Evolutionary conservation across 306 rosid genomes (phyloP), one percentile per base, ranked within the genome.

Genomic region (Vigna angularis): DNA sequence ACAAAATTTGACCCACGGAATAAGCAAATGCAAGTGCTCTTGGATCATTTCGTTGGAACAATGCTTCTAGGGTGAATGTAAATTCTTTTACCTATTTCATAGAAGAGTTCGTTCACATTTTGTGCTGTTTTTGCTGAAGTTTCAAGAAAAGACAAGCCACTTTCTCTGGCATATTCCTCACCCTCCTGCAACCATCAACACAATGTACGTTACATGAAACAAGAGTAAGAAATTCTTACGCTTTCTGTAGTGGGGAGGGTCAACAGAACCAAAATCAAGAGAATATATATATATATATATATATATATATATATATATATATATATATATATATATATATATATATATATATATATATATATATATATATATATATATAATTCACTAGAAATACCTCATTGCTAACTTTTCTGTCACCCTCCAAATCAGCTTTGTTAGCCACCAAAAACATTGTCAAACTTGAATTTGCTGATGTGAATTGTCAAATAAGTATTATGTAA

Each of bases 111-210:
- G 6, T 86, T 93, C 76, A 93, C 91, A 84, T 93, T 93, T 73
- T 90, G 94, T 55, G 98, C 93, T 2, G 94, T 83, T 88, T 93
- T 93, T 24, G 96, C 98, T 74, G 98, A 93, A 49, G 98, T 89
- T 91, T 93, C 98, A 16, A 89, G 76, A 78, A 91, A 93, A 53
- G 88, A 71, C 88, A 93, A 53, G 6, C 93, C 90, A 69, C 89
- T 86, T 81, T 93, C 96, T 81, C 82, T 88, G 20, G 96, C 96
- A 85, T 85, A 93, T 81, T 87, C 89, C 73, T 90, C 94, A 28
- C 90, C 96, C 62, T 89, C 94, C 98, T 93, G 89, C 70, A 79
- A 61, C 15, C 81, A 72, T 58, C 48, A 36, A 76, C 52, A 47
- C 36, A 65, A 62, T 6, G 30, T 47, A 47, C 20, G 13, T 58